Conservation (phyloP, 371 early-diverging fungal species). For the Mucor ambiguus region DNA sequence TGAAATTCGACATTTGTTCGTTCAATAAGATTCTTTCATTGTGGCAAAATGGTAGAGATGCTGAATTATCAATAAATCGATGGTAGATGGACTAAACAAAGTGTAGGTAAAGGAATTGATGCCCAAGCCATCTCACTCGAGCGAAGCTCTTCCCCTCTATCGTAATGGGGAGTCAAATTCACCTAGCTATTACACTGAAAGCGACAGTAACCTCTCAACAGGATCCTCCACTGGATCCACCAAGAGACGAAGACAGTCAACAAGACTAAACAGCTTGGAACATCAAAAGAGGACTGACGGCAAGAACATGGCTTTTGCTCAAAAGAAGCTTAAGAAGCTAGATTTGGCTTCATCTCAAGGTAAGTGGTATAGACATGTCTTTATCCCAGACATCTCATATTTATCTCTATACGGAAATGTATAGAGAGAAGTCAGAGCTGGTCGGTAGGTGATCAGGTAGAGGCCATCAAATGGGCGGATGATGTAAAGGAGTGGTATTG, state of each 20-base stretch:
- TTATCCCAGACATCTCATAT: neutral
- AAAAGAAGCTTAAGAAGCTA: constrained; percentile 25
- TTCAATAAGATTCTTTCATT: constrained; percentile 2
- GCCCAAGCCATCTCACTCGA: constrained; percentile 20
- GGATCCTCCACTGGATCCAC: constrained; percentile 27
- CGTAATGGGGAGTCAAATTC: constrained; percentile 1
- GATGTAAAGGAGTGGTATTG: constrained; percentile 43
- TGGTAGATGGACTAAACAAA: neutral
- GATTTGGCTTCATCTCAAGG: constrained; percentile 14
- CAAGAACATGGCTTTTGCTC: constrained; percentile 11
- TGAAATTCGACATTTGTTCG: neutral
- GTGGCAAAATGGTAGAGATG: neutral
- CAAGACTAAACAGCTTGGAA: constrained; percentile 1
- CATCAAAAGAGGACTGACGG: constrained; percentile 11
- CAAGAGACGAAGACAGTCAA: constrained; percentile 21
- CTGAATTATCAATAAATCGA: neutral
- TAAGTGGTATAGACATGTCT: neutral
- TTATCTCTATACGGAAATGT: neutral
- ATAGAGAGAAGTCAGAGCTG: constrained; percentile 19
- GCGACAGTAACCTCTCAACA: constrained; percentile 21
- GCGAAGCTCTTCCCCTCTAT: constrained; percentile 17
- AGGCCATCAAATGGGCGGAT: constrained; percentile 42
- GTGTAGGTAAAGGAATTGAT: neutral
- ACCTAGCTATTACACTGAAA: constrained; percentile 21
- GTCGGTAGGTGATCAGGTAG: constrained; percentile 43